Conservation (phyloP, 441 rosid genomes). For the Manihot esculenta region DNA sequence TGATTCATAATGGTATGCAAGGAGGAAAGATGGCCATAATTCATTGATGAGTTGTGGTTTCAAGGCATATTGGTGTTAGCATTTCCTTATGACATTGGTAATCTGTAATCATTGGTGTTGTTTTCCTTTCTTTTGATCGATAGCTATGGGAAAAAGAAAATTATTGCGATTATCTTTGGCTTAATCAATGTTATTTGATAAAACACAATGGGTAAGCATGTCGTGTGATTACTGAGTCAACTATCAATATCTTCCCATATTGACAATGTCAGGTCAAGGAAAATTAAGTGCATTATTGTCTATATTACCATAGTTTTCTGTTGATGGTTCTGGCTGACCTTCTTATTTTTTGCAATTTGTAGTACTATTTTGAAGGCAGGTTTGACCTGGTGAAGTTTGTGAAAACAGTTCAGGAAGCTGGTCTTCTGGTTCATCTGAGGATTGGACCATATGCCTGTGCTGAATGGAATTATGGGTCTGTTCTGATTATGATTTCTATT, state of each 20-base stretch:
- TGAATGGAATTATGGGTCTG: slow-evolving; percentile 74
- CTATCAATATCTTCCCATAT: background rate
- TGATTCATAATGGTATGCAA: background rate
- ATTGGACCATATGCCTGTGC: slow-evolving; percentile 78
- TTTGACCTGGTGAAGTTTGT: slow-evolving; percentile 64
- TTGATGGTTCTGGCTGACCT: background rate
- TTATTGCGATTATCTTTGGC: background rate
- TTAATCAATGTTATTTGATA: background rate
- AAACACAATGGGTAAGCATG: background rate
- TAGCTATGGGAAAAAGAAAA: background rate
- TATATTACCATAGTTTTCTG: too few relatives aligned
- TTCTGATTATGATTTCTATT: slow-evolving; percentile 11
- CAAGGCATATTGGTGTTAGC: background rate
- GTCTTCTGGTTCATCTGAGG: slow-evolving; percentile 64
- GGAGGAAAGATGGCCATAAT: background rate
- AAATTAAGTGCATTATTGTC: background rate
- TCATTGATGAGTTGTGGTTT: background rate
- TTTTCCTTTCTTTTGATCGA: background rate
- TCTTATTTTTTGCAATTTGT: slow-evolving; percentile 11
- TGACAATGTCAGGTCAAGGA: background rate
- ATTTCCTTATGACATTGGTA: background rate
- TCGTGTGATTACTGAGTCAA: background rate
- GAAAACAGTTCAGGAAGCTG: slow-evolving; percentile 60
- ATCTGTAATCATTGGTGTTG: background rate
- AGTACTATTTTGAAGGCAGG: slow-evolving; percentile 69